phyloP scores from a whole-genome alignment of 2,329 filamentous ascomycete species.

The Epichloe amarillans region DNA sequence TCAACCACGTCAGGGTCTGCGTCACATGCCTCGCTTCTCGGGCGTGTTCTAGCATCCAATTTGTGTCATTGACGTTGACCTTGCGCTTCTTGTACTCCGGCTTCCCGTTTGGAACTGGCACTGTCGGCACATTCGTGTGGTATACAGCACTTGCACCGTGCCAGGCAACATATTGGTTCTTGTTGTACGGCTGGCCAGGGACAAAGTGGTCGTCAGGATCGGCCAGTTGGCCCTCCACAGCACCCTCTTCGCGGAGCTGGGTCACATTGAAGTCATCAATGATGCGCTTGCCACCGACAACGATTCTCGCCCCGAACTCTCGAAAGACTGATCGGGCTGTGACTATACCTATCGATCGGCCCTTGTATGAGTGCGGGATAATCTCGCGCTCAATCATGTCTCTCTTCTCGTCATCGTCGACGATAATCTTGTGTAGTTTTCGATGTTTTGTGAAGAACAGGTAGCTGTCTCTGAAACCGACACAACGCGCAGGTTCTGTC shows the following conservation, averaged over 20 bases:
- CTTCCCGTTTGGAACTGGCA: conserved; percentile 65
- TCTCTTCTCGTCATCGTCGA: conserved; percentile 92
- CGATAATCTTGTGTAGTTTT: conserved; percentile 93
- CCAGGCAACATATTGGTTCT: conserved; percentile 98
- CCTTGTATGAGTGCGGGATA: conserved; percentile 97
- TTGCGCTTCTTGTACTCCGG: conserved; percentile 70
- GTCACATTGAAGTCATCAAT: conserved; percentile 81
- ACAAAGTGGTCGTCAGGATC: conserved; percentile 77
- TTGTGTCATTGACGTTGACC: conserved; percentile 79
- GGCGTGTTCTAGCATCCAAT: conserved; percentile 95
- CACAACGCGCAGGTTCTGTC: conserved; percentile 90
- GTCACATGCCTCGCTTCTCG: conserved; percentile 64
- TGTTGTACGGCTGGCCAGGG: conserved; percentile 80
- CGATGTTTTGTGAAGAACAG: conserved; percentile 98
- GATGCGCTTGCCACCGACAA: conserved; percentile 79
- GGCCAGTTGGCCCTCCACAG: conserved; percentile 76
- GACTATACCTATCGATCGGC: conserved; percentile 90
- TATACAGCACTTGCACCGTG: conserved; percentile 94
- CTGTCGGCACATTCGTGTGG: conserved; percentile 64
- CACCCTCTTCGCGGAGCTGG: conserved; percentile 61
- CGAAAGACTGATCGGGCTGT: conserved; percentile 93
- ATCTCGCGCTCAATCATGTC: conserved; percentile 92
- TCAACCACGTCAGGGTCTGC: too few relatives aligned
- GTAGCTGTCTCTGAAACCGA: conserved; percentile 95
- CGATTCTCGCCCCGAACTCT: conserved; percentile 87